Evolutionary conservation across 179 eudicot genomes (phyloP).

Genomic region (Beta lomatogona): DNA sequence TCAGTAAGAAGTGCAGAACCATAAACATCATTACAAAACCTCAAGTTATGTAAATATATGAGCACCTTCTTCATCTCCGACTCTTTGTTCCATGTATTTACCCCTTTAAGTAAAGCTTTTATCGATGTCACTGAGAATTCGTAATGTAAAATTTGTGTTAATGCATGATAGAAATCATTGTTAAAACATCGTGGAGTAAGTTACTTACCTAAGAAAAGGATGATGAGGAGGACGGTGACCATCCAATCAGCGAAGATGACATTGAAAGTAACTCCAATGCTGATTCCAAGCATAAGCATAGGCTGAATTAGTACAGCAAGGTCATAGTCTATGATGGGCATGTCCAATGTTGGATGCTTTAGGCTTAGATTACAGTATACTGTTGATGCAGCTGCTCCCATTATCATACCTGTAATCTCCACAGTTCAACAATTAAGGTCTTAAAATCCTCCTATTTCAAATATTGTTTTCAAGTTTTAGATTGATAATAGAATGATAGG

Average conservation of each 20-base stretch:
- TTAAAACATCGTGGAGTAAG: background rate
- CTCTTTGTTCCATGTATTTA: conserved; percentile 70
- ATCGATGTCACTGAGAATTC: conserved; percentile 52
- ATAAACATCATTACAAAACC: background rate
- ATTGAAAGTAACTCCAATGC: conserved; percentile 75
- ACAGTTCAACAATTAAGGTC: background rate
- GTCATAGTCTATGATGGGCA: conserved; percentile 78
- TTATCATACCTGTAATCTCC: conserved; percentile 60
- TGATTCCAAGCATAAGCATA: conserved; percentile 85
- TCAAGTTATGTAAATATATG: background rate
- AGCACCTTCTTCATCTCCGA: conserved; percentile 51
- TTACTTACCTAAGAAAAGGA: conserved; percentile 58
- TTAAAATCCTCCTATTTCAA: too few species aligned
- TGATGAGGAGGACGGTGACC: conserved; percentile 71
- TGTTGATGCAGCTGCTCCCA: conserved; percentile 77
- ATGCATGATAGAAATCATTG: background rate
- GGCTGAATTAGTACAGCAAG: conserved; percentile 70
- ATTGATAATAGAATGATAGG: background rate
- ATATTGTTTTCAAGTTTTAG: background rate
- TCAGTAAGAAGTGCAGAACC: conserved; percentile 3
- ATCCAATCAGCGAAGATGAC: conserved; percentile 82
- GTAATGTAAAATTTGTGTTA: background rate
- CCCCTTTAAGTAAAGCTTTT: conserved; percentile 56
- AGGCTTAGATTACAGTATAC: conserved; percentile 65
- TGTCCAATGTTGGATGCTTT: conserved; percentile 73